phyloP scores from a whole-genome alignment of 805 yeast genomes.

The Maudiozyma bulderi region DNA sequence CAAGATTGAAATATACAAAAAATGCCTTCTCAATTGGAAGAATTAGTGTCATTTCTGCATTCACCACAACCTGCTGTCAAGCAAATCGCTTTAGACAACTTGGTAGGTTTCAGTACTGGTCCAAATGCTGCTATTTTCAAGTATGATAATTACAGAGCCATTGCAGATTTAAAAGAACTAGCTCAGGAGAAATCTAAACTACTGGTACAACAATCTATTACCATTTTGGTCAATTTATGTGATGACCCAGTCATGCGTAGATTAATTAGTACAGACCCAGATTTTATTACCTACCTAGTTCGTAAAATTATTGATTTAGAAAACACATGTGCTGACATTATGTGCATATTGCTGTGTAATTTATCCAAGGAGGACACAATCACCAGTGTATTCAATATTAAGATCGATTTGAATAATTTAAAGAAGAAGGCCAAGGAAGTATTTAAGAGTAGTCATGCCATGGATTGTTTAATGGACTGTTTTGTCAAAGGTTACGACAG shows the following conservation, averaged over 20 bases:
- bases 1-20: background rate
- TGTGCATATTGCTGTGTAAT: slow-evolving; percentile 77
- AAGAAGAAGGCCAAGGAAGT: slow-evolving; percentile 31
- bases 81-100: slow-evolving; percentile 74
- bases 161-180: slow-evolving; percentile 58
- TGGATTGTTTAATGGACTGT: slow-evolving; percentile 81
- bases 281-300: slow-evolving; percentile 42
- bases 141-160: slow-evolving; percentile 59
- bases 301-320: slow-evolving; percentile 42
- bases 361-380: slow-evolving; percentile 70
- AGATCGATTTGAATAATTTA: slow-evolving; percentile 23
- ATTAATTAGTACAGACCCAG: slow-evolving; percentile 53
- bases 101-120: slow-evolving; percentile 75
- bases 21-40: slow-evolving; percentile 47
- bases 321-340: slow-evolving; percentile 67
- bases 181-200: slow-evolving; percentile 45
- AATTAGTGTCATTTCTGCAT: slow-evolving; percentile 70
- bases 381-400: slow-evolving; percentile 39
- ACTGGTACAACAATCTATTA: slow-evolving; percentile 56
- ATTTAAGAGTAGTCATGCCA: slow-evolving; percentile 49
- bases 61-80: slow-evolving; percentile 71
- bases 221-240: slow-evolving; percentile 76
- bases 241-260: slow-evolving; percentile 57
- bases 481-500: slow-evolving; percentile 79
- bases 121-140: slow-evolving; percentile 56